Base-by-base conservation (phyloP, 768 basidiomycete genomes). In the Lyophyllum semitale region DNA sequence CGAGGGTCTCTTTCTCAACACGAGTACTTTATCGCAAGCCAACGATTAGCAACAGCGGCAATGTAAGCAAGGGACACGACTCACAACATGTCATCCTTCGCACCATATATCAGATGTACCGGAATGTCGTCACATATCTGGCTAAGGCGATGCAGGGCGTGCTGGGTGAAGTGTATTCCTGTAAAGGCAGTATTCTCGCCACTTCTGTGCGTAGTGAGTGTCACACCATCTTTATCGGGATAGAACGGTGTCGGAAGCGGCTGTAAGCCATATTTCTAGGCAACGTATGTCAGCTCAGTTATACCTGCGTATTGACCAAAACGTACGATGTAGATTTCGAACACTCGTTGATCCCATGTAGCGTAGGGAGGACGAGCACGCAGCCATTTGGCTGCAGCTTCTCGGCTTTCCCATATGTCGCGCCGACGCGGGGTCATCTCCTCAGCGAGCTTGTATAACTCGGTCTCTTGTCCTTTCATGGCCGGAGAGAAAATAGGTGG, bases 91-190 rank as follows among this genome's bases (percentile, higher is more conserved):
- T 71, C 70, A 30, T 67, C 65, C 20, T 61, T 60, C 2, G 40
- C 66, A 4, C 70, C 70, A 50, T 60, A 71, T 5, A 71, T 67
- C 33, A 71, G 48, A 59, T 71, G 70, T 3, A 69, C 65, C 2
- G 70, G 68, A 1, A 68, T 32, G 18, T 58, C 51, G n/a, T 56
- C 55, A 41, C 66, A 69, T 17, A 71, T 69, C 46, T 66, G 65
- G 54, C 63, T 68, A 3, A 71, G 52, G 20, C 64, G 67, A 40
- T 68, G 57, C 13, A 69, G 53, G 4, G 66, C 67, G 27, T 69
- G 63, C 15, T 58, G 62, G 3, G 62, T 35, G 38, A 60, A 67
- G 0, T 20, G 26, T 32, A 56, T 61, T 4, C 68, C 68, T 2
- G 62, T 66, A 48, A 71, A 69, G 2, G 67, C 68, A 5, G 59